phyloP scores from a whole-genome alignment of 768 basidiomycete genomes.

The Fibroporia radiculosa region DNA sequence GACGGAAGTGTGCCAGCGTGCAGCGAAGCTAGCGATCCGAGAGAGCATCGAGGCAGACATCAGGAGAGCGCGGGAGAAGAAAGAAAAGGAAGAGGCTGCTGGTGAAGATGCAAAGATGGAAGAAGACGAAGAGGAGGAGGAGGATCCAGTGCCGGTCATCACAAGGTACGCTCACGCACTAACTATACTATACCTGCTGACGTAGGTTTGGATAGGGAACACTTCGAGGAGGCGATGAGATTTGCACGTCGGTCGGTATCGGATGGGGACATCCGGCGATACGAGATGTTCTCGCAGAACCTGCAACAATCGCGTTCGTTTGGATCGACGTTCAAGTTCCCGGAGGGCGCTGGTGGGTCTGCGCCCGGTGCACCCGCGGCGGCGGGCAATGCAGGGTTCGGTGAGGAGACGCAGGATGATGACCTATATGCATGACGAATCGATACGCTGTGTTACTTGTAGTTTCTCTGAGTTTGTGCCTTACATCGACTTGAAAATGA shows the following conservation, averaged over 20 bases:
- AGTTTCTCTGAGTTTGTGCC: conserved; percentile 1
- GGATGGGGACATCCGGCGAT: conserved; percentile 92
- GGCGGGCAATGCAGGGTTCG: conserved; percentile 66
- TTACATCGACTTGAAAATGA: conserved; percentile 8
- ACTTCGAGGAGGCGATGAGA: conserved; percentile 99
- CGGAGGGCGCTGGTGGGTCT: conserved; percentile 46
- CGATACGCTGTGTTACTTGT: background rate
- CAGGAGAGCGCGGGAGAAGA: conserved; percentile 65
- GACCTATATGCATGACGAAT: conserved; percentile 72
- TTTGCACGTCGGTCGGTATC: conserved; percentile 95
- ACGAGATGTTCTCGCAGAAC: conserved; percentile 98
- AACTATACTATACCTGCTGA: conserved; percentile 4
- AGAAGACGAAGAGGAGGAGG: conserved; percentile 65
- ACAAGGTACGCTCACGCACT: conserved; percentile 53
- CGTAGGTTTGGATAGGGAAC: too few species aligned
- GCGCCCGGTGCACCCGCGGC: conserved; percentile 27
- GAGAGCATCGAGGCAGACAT: conserved; percentile 94
- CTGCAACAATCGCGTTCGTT: conserved; percentile 88
- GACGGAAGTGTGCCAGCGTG: conserved; percentile 98
- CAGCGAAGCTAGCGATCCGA: conserved; percentile 94
- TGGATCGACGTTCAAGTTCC: conserved; percentile 98
- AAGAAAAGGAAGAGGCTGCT: conserved; percentile 69
- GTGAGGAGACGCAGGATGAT: conserved; percentile 82
- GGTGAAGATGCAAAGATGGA: conserved; percentile 65
- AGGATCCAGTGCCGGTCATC: conserved; percentile 88